Base-by-base conservation (phyloP, 257 asterid species). In the Solanum piurae region DNA sequence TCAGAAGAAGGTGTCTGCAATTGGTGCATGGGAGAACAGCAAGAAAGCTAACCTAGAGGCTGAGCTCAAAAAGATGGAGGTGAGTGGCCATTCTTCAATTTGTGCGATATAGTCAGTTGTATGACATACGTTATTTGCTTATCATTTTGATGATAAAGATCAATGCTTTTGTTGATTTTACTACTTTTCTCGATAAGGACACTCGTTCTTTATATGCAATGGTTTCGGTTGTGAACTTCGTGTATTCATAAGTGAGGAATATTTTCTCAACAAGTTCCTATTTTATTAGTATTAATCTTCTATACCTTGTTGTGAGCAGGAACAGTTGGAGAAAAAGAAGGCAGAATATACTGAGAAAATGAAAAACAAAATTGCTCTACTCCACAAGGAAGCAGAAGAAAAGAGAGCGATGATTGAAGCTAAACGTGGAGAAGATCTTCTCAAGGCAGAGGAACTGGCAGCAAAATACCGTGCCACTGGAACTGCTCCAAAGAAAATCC, bases 391-490 rank as follows among this genome's bases (percentile, higher is more conserved):
- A 72, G 98, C 99, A 1, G 99, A 96, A 88, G 99, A 96, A 75
- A 95, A 94, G 87, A 87, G 95, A 82, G 98, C 98, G 3, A 88
- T 86, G 38, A 90, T 94, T 74, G 98, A 96, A 86, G 98, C 96
- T 25, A 92, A 89, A 89, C 94, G 96, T 8, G 98, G 98, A 7
- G 99, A 96, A 92, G 98, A 94, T 83, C 90, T 95, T 87, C 96
- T 96, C 80, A 95, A 95, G 89, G 99, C 98, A 40, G 99, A 95
- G 93, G 99, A 96, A 90, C 37, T 11, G 10, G 96, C 99, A 3
- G 99, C 98, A 34, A 96, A 95, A 88, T 93, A 93, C 49, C 93
- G 97, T 0, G 98, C 99, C 88, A 96, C 98, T 2, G 99, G 99
- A 46, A 94, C 97, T 76, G 92, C 91, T 75, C 99, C 99, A 4